Conservation (phyloP, 257 asterid genomes). For the Solanum pimpinellifolium region DNA sequence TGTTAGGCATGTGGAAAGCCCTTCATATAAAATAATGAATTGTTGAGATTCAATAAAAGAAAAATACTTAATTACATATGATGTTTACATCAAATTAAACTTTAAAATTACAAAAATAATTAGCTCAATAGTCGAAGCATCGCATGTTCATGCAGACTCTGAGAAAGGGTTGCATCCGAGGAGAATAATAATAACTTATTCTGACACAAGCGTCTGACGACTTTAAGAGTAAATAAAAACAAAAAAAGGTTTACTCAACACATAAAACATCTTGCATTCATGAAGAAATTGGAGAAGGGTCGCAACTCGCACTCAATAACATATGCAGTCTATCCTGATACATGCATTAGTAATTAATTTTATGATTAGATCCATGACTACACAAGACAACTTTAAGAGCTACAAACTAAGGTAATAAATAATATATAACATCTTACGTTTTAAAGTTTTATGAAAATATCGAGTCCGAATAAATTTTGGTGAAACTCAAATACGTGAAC, state of each 20-base stretch:
- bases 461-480: background rate
- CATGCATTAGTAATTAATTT: background rate
- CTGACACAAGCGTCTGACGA: background rate
- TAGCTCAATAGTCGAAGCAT: background rate
- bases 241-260: background rate
- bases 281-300: background rate
- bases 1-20: background rate
- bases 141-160: fast-evolving
- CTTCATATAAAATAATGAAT: background rate
- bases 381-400: background rate
- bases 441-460: background rate
- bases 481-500: background rate
- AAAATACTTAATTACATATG: background rate
- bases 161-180: background rate
- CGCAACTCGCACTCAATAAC: background rate
- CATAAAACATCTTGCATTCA: background rate
- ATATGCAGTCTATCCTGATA: background rate
- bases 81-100: background rate
- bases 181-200: fast-evolving
- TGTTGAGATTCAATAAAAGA: background rate
- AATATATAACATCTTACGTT: background rate
- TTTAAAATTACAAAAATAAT: background rate
- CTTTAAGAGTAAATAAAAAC: background rate
- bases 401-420: background rate
- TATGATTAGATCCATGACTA: fast-evolving